Conservation (phyloP, 345 rosid species). For the Eucalyptus rudis region DNA sequence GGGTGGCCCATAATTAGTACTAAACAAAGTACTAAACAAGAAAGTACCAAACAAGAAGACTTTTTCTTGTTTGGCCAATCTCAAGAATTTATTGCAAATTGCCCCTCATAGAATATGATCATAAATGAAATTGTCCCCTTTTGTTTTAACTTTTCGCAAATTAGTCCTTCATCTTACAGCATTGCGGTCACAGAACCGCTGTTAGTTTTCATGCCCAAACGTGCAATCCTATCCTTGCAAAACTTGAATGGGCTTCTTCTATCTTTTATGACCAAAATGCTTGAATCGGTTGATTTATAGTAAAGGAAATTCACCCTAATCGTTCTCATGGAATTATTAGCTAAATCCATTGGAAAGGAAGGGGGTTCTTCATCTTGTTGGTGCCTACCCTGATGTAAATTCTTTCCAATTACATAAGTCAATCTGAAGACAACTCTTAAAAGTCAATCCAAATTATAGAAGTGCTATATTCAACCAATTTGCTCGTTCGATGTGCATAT, state of each 20-base stretch:
- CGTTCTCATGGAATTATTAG: background rate
- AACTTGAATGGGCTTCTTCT: background rate
- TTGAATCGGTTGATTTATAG: background rate
- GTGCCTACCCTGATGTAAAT: background rate
- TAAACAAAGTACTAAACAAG: background rate
- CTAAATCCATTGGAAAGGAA: background rate
- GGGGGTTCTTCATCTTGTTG: background rate
- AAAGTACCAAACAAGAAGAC: background rate
- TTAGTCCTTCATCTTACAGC: background rate
- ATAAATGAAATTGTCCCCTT: background rate
- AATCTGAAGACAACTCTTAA: background rate
- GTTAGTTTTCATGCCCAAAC: background rate
- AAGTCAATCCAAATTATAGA: background rate
- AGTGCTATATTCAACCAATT: background rate
- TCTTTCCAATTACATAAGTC: background rate
- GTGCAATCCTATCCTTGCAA: background rate
- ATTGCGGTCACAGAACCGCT: background rate
- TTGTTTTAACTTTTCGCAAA: background rate
- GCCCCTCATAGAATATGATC: background rate
- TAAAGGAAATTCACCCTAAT: background rate
- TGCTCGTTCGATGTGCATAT: rapidly evolving
- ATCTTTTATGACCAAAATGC: background rate
- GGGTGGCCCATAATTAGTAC: background rate
- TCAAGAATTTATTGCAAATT: background rate
- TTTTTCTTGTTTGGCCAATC: background rate